Conservation (phyloP, 2,329 filamentous ascomycete genomes). For the Fusarium mangiferae region DNA sequence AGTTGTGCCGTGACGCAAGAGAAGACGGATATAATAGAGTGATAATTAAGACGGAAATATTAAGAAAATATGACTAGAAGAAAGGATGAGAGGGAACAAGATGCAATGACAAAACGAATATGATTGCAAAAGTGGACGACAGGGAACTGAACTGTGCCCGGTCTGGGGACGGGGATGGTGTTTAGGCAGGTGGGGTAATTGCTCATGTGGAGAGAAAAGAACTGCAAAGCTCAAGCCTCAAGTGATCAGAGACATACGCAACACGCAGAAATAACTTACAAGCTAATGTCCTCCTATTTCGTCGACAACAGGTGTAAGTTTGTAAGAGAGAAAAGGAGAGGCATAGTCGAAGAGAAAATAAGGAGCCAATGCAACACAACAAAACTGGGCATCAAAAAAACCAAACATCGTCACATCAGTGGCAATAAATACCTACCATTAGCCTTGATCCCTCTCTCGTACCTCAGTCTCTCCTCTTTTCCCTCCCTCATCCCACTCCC, state of each 20-base stretch:
- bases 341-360: background rate
- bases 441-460: constrained; percentile 33
- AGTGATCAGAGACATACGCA: constrained; percentile 19
- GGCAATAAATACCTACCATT: constrained; percentile 29
- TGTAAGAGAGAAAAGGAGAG: background rate
- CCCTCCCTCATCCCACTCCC: constrained; percentile 1
- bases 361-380: background rate
- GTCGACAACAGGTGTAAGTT: background rate
- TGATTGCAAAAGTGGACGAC: constrained; percentile 13
- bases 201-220: constrained; percentile 34
- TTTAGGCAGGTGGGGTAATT: constrained; percentile 35
- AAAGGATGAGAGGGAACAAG: background rate
- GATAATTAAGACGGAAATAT: background rate
- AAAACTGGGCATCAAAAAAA: constrained; percentile 26
- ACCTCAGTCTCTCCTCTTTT: constrained; percentile 9
- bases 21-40: background rate
- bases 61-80: background rate
- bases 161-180: constrained; percentile 31
- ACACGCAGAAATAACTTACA: background rate
- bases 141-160: constrained; percentile 1
- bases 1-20: background rate
- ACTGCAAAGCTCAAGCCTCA: constrained; percentile 35
- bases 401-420: constrained; percentile 27
- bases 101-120: constrained; percentile 11
- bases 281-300: background rate